These are phyloP conservation scores for Suillus fuscotomentosus DNA, from an alignment of 768 basidiomycete species.

Conservation along the genomic window DNA sequence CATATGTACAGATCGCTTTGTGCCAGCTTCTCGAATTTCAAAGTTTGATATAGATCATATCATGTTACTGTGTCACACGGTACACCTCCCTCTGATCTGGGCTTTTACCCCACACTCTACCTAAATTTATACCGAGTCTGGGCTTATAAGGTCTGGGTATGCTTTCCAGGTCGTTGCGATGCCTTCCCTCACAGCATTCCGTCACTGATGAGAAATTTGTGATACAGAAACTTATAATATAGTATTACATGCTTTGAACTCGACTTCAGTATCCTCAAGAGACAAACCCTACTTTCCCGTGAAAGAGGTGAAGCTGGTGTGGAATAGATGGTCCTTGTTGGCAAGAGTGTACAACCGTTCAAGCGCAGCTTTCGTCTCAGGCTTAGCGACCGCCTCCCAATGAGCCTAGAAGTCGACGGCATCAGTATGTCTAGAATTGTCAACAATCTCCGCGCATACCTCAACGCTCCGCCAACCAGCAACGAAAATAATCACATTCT, in stretches of 20 bases:
- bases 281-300: not conserved
- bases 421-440: not conserved
- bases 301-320: conserved; percentile 14
- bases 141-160: no score
- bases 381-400: conserved; percentile 4
- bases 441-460: conserved; percentile 15
- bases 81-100: no score
- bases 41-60: no score
- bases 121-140: no score
- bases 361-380: conserved; percentile 9
- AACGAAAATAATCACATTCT: conserved; percentile 19
- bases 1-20: no score
- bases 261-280: no score
- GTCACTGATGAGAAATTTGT: not conserved
- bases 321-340: conserved; percentile 14
- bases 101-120: no score
- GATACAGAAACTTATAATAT: not conserved
- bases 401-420: conserved; percentile 15
- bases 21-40: no score
- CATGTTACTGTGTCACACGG: no score
- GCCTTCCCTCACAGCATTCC: not conserved
- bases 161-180: not conserved
- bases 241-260: not conserved
- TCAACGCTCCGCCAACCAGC: conserved; percentile 23
- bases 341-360: conserved; percentile 14